Conservation (phyloP, 257 asterid species). For the Cynanchum wilfordii region DNA sequence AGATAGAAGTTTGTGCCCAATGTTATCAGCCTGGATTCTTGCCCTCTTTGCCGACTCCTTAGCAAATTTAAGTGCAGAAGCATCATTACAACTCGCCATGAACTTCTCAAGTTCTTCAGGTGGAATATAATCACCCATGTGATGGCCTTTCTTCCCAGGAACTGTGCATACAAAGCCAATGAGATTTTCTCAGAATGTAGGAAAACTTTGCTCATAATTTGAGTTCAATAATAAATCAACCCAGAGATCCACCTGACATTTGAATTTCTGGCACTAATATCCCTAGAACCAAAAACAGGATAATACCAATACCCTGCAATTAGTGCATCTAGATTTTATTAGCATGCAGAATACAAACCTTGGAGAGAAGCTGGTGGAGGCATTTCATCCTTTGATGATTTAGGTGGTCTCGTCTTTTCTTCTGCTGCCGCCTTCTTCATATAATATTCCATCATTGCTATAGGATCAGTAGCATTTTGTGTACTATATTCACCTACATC, state of each 20-base stretch:
- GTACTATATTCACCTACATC: conserved; percentile 14
- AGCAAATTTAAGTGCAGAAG: conserved; percentile 49
- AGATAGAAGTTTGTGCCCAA: conserved; percentile 76
- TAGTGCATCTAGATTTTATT: neutral
- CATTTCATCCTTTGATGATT: conserved; percentile 86
- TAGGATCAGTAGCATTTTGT: conserved; percentile 60
- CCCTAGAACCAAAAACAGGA: neutral
- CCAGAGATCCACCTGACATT: neutral
- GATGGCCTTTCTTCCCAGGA: conserved; percentile 73
- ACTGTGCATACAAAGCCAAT: conserved; percentile 27
- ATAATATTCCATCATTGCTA: conserved; percentile 94
- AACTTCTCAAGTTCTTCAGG: conserved; percentile 87
- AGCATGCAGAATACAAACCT: conserved; percentile 29
- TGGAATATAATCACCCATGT: conserved; percentile 96
- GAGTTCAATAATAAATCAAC: neutral
- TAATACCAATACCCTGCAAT: neutral
- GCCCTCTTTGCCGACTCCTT: conserved; percentile 55
- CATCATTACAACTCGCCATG: conserved; percentile 72
- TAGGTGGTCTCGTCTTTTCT: conserved; percentile 63
- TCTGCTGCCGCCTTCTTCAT: conserved; percentile 90
- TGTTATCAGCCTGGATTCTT: conserved; percentile 85
- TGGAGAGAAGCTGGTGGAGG: conserved; percentile 88
- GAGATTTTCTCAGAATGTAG: neutral
- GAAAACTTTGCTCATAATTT: neutral
- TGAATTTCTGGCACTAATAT: neutral